A percentile compares a stretch with the other conserved stretches of the same genome.
These are phyloP conservation scores for Sapria himalayana DNA, from an alignment of 345 rosid genomes.

Conservation along the genomic window DNA sequence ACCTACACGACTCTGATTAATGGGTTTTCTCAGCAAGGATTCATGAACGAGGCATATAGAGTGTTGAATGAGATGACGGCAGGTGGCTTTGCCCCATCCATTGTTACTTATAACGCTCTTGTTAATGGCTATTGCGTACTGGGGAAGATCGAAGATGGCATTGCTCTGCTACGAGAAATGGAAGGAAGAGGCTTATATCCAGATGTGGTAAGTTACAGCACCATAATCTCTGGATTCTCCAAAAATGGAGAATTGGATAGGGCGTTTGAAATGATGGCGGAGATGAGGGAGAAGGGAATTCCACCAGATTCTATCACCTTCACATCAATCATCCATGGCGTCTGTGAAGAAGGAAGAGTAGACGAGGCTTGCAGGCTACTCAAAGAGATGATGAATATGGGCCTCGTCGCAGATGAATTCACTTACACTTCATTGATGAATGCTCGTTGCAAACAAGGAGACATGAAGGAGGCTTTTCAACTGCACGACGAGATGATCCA, in stretches of 20 bases:
- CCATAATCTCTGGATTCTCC: conserved; percentile 54
- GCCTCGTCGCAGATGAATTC: conserved; percentile 44
- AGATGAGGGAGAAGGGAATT: conserved; percentile 46
- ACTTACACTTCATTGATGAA: conserved; percentile 58
- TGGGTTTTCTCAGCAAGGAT: conserved; percentile 60
- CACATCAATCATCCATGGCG: conserved; percentile 57
- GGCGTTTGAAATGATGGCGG: conserved; percentile 37
- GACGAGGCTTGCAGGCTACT: conserved; percentile 53
- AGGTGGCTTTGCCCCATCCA: conserved; percentile 47
- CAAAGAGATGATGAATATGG: conserved; percentile 38
- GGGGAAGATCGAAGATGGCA: conserved; percentile 52
- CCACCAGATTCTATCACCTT: conserved; percentile 46
- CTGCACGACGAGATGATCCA: conserved; percentile 65
- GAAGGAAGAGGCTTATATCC: conserved; percentile 36
- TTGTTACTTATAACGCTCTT: conserved; percentile 67
- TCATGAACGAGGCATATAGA: conserved; percentile 37
- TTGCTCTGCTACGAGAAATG: conserved; percentile 30
- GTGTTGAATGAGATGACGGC: conserved; percentile 38
- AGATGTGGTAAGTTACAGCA: conserved; percentile 70
- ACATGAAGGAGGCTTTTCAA: conserved; percentile 28
- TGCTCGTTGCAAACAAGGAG: conserved; percentile 52
- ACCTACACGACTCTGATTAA: conserved; percentile 67
- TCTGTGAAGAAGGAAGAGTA: conserved; percentile 45
- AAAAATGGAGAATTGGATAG: conserved; percentile 31
- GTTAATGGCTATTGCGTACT: conserved; percentile 50